Base-by-base conservation (phyloP, 306 rosid species). In the Coriaria nepalensis region DNA sequence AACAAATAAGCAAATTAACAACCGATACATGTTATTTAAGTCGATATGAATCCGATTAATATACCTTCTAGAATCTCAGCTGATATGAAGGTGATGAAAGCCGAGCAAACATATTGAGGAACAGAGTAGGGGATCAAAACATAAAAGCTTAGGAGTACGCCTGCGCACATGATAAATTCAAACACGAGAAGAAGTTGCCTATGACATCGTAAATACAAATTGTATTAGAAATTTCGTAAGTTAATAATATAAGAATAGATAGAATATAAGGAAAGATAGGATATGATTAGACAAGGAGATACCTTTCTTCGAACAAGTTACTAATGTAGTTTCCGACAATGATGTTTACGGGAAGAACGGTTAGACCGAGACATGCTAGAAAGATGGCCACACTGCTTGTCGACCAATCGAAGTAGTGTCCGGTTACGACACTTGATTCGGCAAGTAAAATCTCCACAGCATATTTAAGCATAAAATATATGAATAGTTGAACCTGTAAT, bases 261-360 rank as follows among this genome's bases (percentile, higher is more conserved):
- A 7, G 8, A 6, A 12, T 9, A n/a, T 0, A 3, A 6, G 48
- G 14, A 6, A 44, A 12, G 12, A 44, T 9, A 7, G 8, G 14
- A 12, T 9, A n/a, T 0, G 43, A 53, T 12, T 0, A 5, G 10
- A 13, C 2, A 52, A 37, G 8, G 10, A 33, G 14, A 2, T 78
- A 83, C 94, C 96, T 76, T 69, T 87, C 96, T 80, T 87, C 81
- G 53, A 83, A 87, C 74, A 80, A 75, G 79, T 87, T 83, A 78
- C 86, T 76, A 56, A 87, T 64, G 59, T 83, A 87, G 83, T 46
- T 80, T 45, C 96, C 96, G 37, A 87, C 80, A 11, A 87, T 35
- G 62, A 80, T 63, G 69, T 83, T 87, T n/a, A 87, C 78, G 0
- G 96, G 96, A 58, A 87, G 87, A 55, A 87, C 96, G 9, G 96